Percentiles rank a stretch among this genome's conserved stretches.
These are phyloP conservation scores for Penicillium frequentans DNA, from an alignment of 2,329 filamentous ascomycete genomes.

Conservation along the genomic window DNA sequence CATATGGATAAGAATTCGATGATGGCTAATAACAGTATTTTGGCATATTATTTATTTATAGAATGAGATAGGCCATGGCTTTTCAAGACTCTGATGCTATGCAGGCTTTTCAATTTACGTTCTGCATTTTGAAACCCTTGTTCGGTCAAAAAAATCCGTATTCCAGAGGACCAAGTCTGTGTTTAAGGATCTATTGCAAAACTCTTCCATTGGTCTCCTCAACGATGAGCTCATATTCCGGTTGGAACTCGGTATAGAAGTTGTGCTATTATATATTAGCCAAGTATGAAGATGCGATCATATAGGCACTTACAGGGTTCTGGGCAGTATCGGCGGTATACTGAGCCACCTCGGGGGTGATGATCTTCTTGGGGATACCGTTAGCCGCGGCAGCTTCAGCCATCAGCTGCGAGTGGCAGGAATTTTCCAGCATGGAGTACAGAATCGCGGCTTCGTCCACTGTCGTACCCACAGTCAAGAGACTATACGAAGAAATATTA, in stretches of 20 bases:
- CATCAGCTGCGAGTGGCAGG: conserved; percentile 43
- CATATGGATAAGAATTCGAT: not conserved
- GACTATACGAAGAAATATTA: conserved; percentile 12
- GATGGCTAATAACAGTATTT: not conserved
- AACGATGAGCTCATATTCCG: conserved; percentile 39
- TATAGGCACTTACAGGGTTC: conserved; percentile 30
- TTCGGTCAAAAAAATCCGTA: not conserved
- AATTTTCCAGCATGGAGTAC: conserved; percentile 42
- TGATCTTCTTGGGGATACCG: conserved; percentile 37
- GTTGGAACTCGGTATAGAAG: conserved; percentile 42
- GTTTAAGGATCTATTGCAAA: conserved; percentile 14
- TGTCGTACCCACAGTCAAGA: conserved; percentile 42
- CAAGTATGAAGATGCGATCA: not conserved
- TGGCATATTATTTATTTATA: not conserved
- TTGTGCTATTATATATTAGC: conserved; percentile 31
- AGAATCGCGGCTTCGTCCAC: conserved; percentile 44
- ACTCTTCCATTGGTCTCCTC: conserved; percentile 39
- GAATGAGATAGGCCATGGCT: too few species aligned
- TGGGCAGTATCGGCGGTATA: conserved; percentile 38
- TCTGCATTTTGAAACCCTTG: too few species aligned
- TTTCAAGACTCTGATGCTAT: not conserved
- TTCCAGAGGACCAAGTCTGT: not conserved
- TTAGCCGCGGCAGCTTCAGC: conserved; percentile 44
- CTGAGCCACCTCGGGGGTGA: conserved; percentile 33
- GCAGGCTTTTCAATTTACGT: not conserved